These are phyloP conservation scores for Kurtzmaniella natalensis DNA, from an alignment of 1,139 yeast genomes.

Conservation along the genomic window DNA sequence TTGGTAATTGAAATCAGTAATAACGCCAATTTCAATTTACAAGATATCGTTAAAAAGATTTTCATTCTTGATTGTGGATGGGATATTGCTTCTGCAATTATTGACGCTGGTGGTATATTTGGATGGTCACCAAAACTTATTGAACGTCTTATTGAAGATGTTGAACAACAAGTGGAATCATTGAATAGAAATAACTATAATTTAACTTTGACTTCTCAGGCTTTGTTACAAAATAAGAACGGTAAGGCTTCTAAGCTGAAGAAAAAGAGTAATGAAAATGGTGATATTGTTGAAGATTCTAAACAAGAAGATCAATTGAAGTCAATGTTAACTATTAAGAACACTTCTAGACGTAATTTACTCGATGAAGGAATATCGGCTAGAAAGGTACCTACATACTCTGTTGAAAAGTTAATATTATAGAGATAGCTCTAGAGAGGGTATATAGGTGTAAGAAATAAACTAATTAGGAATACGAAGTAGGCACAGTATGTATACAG, in stretches of 20 bases:
- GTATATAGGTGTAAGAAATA: too few species aligned
- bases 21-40: slow-evolving; percentile 29
- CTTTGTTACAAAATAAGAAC: slow-evolving; percentile 22
- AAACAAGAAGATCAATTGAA: slow-evolving; percentile 31
- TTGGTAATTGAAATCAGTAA: slow-evolving; percentile 15
- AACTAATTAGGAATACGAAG: too few species aligned
- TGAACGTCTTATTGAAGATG: slow-evolving; percentile 35
- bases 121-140: slow-evolving; percentile 54
- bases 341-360: slow-evolving; percentile 23
- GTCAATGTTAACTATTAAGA: slow-evolving; percentile 35
- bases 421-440: too few species aligned
- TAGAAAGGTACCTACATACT: slow-evolving; percentile 46
- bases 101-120: slow-evolving; percentile 72
- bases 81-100: slow-evolving; percentile 55
- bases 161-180: slow-evolving; percentile 47
- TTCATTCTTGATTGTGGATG: slow-evolving; percentile 44
- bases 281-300: slow-evolving; percentile 17
- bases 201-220: slow-evolving; percentile 53
- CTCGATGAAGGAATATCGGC: slow-evolving; percentile 28
- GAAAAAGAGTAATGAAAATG: slow-evolving; percentile 3
- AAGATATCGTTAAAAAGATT: slow-evolving; percentile 33
- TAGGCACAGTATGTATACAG: too few species aligned
- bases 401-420: slow-evolving; percentile 46
- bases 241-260: slow-evolving; percentile 14
- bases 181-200: slow-evolving; percentile 50